Base-by-base conservation (phyloP, 139 green algal genomes). In the Pseudopediastrum boryanum region DNA sequence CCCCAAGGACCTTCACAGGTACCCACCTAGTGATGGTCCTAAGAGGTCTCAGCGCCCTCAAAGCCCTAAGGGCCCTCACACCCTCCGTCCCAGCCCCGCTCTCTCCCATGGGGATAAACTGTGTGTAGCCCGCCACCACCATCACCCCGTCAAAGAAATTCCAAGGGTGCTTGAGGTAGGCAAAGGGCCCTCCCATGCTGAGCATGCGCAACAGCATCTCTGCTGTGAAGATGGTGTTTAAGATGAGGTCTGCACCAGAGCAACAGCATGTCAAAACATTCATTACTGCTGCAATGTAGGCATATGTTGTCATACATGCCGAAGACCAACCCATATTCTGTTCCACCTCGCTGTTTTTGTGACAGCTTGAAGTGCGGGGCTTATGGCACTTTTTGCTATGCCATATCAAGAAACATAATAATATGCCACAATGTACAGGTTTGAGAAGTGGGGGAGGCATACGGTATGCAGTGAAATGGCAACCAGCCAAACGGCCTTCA, bases 121-220 rank as follows among this genome's bases (percentile, higher is more conserved):
- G 72, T 12, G 85, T 90, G 78, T 89, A 92, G 51, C 86, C 87
- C 0, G 77, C 87, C 8, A 91, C 66, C 41, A 97, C 90, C 84
- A 95, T 94, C 54, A 87, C 29, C 56, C 78, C 54, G 81, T 95
- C 91, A 67, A 95, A 90, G 2, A 83, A 58, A 74, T 97, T 95
- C 91, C 90, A 95, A 25, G 85, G 77, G 36, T 89, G 61, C 25
- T 33, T 43, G 27, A 94, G 78, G 76, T 93, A 93, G 0, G 69
- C 67, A 9, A 84, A 50, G 10, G 75, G 35, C n/a, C 88, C 89
- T 16, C 86, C 85, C 10, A 85, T 59, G 25, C 85, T 78, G 7
- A 90, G 38, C 4, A 92, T 84, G 39, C 89, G 84, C 52, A 95
- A 27, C 3, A 93, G 1, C 71, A 92, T 85, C 84, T 95, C 93